Base-by-base conservation (phyloP, 2,329 filamentous ascomycete genomes). In the Leptoxyphium fumago region DNA sequence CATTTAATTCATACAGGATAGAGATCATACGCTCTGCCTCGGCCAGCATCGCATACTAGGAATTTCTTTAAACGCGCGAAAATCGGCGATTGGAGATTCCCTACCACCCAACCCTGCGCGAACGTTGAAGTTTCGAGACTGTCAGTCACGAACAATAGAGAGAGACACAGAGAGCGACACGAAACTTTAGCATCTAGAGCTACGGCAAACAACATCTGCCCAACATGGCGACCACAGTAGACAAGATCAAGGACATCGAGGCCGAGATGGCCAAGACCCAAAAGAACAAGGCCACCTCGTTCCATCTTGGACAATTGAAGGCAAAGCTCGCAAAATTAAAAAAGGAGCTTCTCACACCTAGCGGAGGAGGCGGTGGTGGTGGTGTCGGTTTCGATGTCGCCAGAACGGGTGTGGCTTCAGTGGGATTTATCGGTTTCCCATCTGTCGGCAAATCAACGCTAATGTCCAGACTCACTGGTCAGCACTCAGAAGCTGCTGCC, bases 161-260 rank as follows among this genome's bases (percentile, higher is more conserved):
- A 26, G 4, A 3, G 4, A 26, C 21, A 26, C 21, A 26, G 21
- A 26, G 21, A 26, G 21, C 3, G 21, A 26, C 21, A 26, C 21
- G 21, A 26, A 26, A 26, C 3, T 26, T 7, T 26, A 26, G 21
- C 21, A 26, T 7, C 21, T 26, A 7, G 21, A 26, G 21, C 21
- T 26, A 4, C 21, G 21, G 21, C 21, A 3, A 26, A 26, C 21
- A 26, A 21, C 15, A 6, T 38, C 30, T 28, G 28, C 29, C 62
- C 72, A 83, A 65, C 59, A 96, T 96, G 91, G 75, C 89, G 74
- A 96, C 89, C 48, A 96, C 89, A 38, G 87, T 95, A 64, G 89
- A 96, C 59, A 96, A 96, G 84, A 95, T 96, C 75, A 94, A 94
- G 68, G 84, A 89, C 60, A 84, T 95, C 67, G 89, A 95, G 83